Conservation (phyloP, 441 rosid genomes). For the Gossypium gossypioides region DNA sequence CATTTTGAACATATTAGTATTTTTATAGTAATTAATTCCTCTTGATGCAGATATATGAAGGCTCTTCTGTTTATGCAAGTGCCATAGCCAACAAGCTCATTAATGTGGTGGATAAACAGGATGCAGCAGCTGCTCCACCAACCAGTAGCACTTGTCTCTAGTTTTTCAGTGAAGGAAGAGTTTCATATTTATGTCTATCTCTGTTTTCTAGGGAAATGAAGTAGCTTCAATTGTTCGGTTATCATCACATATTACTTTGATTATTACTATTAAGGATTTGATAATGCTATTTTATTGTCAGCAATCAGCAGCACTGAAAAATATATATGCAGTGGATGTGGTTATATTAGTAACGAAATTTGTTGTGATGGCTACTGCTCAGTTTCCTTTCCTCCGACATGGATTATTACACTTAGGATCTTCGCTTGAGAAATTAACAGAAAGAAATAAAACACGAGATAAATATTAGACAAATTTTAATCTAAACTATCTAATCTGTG, state of each 20-base stretch:
- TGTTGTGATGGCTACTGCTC: not conserved
- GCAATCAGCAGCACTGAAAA: too few species aligned
- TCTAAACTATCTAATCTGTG: not conserved
- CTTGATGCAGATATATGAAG: conserved; percentile 44
- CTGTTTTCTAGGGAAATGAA: not conserved
- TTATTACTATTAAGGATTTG: not conserved
- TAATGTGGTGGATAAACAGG: conserved; percentile 45
- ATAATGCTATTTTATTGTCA: not conserved
- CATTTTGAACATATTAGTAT: not conserved
- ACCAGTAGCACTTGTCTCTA: conserved; percentile 17
- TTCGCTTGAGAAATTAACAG: not conserved
- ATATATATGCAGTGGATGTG: not conserved
- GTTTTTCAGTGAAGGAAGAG: not conserved
- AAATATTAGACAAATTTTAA: not conserved
- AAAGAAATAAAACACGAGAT: not conserved
- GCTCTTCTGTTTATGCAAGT: conserved; percentile 46
- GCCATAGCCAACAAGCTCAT: conserved; percentile 56
- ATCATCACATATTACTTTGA: not conserved
- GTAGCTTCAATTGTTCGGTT: not conserved
- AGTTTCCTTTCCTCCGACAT: not conserved
- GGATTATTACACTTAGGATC: not conserved
- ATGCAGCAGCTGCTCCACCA: conserved; percentile 35
- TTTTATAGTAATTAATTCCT: not conserved
- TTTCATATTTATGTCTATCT: not conserved
- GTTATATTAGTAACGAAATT: not conserved